Evolutionary conservation across 202 grass and related monocot genomes (phyloP).

Genomic region (Setaria italica): DNA sequence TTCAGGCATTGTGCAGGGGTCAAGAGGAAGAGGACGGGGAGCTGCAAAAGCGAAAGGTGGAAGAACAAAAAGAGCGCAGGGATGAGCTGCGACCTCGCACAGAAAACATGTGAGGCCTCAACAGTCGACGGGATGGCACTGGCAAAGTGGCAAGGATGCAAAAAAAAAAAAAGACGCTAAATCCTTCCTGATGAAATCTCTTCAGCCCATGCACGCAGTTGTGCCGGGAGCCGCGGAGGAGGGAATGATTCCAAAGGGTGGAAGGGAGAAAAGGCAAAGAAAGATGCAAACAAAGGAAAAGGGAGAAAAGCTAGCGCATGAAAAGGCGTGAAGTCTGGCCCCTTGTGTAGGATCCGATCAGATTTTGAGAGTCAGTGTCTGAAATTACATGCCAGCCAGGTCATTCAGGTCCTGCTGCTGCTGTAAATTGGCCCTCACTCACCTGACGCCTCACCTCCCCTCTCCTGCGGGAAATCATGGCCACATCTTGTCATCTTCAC

Average conservation of each 20-base stretch:
- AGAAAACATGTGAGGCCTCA: slow-evolving; percentile 32
- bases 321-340: slow-evolving; percentile 53
- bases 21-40: slow-evolving; percentile 39
- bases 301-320: slow-evolving; percentile 18
- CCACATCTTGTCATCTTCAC: slow-evolving; percentile 48
- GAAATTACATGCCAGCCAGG: slow-evolving; percentile 38
- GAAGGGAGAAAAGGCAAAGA: slow-evolving; percentile 37
- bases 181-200: slow-evolving; percentile 11
- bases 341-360: slow-evolving; percentile 59
- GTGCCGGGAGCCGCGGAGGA: background rate
- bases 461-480: slow-evolving; percentile 11
- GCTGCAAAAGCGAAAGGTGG: slow-evolving; percentile 60
- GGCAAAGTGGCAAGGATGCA: background rate
- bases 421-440: background rate
- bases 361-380: slow-evolving; percentile 51
- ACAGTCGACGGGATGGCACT: slow-evolving; percentile 38
- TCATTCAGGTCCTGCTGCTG: slow-evolving; percentile 14
- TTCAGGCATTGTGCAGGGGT: slow-evolving; percentile 34
- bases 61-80: slow-evolving; percentile 64
- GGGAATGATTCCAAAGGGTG: slow-evolving; percentile 45
- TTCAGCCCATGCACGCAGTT: slow-evolving; percentile 36
- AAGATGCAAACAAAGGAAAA: slow-evolving; percentile 27
- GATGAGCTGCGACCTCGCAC: slow-evolving; percentile 40
- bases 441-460: background rate
- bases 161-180: too few relatives aligned